Base-by-base conservation (phyloP, 768 basidiomycete species). In the Suillus brevipes region DNA sequence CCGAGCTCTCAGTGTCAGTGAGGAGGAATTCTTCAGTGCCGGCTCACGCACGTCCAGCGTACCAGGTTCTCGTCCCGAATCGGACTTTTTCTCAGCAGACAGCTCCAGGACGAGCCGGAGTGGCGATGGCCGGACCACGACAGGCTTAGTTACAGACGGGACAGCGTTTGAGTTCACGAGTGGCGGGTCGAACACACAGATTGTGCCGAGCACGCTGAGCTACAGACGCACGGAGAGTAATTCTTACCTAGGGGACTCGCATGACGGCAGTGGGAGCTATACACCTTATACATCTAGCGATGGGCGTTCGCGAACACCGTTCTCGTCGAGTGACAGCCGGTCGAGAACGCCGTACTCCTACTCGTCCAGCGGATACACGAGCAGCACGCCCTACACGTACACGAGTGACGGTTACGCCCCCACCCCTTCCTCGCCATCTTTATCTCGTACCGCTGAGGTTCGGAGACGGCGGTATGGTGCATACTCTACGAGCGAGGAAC, bases 371-470 rank as follows among this genome's bases (percentile, higher is more conserved):
- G 60, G 65, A 28, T 66, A 61, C 13, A 55, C 62, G 23, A 68
- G 65, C 36, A 70, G 70, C 23, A 68, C 74, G 7, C 63, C 65
- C 12, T 61, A 40, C 38, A 70, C 78, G 2, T 79, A 78, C 37
- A 78, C 80, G 18, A 59, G 58, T 31, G 40, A 9, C 18, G 42
- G 58, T 59, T 42, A 59, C 23, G 18, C 38, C 37, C 23, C 38
- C 9, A 68, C 68, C 9, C 77, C 81, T 0, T 78, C 81, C 0
- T 84, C 87, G 0, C 82, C 87, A 4, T 85, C 88, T 1, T 78
- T 91, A 23, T 84, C 87, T 9, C 81, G 90, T 28, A 83, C 85
- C 0, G 75, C 84, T 18, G 89, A 82, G 45, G 81, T 91, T 8
- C 78, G 88, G 62, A 78, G 89, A 64, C 78, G 86, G 42, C 74